A percentile compares a stretch with the other conserved stretches of the same genome.
Conservation (phyloP, 257 asterid genomes). For the Ocimum tenuiflorum region DNA sequence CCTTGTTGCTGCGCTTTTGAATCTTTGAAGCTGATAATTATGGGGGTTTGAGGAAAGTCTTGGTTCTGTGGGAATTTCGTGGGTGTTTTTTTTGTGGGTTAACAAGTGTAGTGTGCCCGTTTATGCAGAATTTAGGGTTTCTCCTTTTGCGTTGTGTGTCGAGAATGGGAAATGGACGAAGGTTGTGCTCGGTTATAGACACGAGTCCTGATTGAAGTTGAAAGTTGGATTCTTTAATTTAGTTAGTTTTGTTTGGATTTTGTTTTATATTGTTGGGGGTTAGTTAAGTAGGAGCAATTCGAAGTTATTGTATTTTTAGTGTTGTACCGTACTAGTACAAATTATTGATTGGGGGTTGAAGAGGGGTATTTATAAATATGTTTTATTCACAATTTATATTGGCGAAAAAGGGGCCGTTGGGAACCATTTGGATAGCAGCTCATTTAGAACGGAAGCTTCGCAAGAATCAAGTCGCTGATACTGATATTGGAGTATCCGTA, state of each 20-base stretch:
- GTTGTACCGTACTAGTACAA: slow-evolving; percentile 8
- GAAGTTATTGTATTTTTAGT: not conserved
- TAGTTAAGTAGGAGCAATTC: not conserved
- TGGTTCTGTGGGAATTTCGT: not conserved
- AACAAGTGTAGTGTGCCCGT: not conserved
- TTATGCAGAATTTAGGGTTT: slow-evolving; percentile 29
- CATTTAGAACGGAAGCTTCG: slow-evolving; percentile 95
- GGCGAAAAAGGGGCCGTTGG: slow-evolving; percentile 97
- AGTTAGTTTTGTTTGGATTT: slow-evolving; percentile 11
- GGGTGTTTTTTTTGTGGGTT: slow-evolving; percentile 9
- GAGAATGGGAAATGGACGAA: slow-evolving; percentile 19
- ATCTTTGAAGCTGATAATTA: not conserved
- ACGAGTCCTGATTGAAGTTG: slow-evolving; percentile 34
- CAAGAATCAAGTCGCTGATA: slow-evolving; percentile 98
- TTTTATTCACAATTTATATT: slow-evolving; percentile 92
- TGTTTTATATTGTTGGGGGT: slow-evolving; percentile 16
- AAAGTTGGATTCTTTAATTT: slow-evolving; percentile 8
- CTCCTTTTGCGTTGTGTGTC: not conserved
- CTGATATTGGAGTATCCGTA: slow-evolving; percentile 93
- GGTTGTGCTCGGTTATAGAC: slow-evolving; percentile 12
- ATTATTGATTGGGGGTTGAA: not conserved
- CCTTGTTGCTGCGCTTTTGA: not conserved
- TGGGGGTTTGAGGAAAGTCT: slow-evolving; percentile 4
- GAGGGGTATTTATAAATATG: slow-evolving; percentile 36
- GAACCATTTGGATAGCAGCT: slow-evolving; percentile 98